Base-by-base conservation (phyloP, 1,284 basidiomycete genomes). In the Malassezia restricta region DNA sequence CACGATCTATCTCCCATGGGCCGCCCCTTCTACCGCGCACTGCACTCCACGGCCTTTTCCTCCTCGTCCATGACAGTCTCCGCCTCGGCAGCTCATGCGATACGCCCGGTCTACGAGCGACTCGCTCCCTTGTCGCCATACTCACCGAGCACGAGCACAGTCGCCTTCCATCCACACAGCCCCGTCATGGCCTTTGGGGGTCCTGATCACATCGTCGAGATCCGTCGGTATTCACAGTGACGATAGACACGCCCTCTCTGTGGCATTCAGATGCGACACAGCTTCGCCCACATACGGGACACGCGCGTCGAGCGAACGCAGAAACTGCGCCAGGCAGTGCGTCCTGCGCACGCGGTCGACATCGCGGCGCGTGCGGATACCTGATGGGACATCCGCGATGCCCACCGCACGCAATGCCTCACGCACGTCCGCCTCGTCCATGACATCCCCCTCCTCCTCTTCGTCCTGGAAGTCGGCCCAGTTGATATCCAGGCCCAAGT, bases 121-220 rank as follows among this genome's bases (percentile, higher is more conserved):
- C 28, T 42, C 17, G 9, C 27, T 27, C 41, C 56, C 2, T 65
- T 65, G 5, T 60, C 58, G 20, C 47, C 45, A 15, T 71, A 65
- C 42, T 58, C 59, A n/a, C 65, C 63, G 0, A 63, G 65, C 11
- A 61, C 59, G 59, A 62, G 64, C n/a, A 49, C 54, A 27, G 59
- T 69, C 33, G 62, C 64, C n/a, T 65, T 72, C 55, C 69, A 72
- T 49, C 68, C 69, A 8, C 64, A 72, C 46, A 44, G 62, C 40
- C 64, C 65, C 1, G 43, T 72, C 5, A 38, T 72, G 41, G 69
- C 69, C 5, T 68, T 62, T 27, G 61, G 60, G n/a, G 66, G 66
- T 1, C 65, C 62, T 20, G 68, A 69, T 40, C 49, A 33, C 8
- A 8, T 57, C n/a, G 47, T 66, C 15, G 62, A 66, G 40, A 30